phyloP scores from a whole-genome alignment of 768 basidiomycete species.

The Podaxis rugospora region DNA sequence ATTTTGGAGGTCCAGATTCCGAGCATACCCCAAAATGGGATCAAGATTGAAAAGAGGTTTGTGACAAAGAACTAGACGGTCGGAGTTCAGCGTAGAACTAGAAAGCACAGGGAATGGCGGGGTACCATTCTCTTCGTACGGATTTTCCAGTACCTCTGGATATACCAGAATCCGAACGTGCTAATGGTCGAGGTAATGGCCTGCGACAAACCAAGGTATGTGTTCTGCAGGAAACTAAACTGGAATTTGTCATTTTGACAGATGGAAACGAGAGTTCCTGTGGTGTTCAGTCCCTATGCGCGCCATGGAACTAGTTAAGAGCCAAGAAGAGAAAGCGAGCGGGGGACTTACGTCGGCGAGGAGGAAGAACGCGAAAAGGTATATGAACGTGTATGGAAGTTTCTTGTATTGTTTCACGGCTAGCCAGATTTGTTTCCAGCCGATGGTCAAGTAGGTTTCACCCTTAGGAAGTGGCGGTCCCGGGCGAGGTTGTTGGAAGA shows the following conservation, averaged over 20 bases:
- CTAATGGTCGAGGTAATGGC: conserved; percentile 71
- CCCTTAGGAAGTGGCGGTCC: conserved; percentile 77
- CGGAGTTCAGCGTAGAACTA: background rate
- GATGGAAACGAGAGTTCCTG: conserved; percentile 68
- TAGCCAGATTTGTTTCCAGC: conserved; percentile 88
- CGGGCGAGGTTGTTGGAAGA: conserved; percentile 81
- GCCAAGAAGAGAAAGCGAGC: background rate
- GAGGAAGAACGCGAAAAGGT: conserved; percentile 74
- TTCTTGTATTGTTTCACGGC: conserved; percentile 72
- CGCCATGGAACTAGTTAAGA: background rate
- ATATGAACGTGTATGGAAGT: conserved; percentile 79
- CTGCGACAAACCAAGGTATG: conserved; percentile 73
- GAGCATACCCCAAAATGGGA: conserved; percentile 84
- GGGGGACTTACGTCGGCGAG: conserved; percentile 58
- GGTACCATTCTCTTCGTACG: conserved; percentile 75
- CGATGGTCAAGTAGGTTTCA: conserved; percentile 73
- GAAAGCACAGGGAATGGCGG: too few relatives aligned
- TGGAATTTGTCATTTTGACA: conserved; percentile 78
- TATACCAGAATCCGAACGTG: conserved; percentile 79
- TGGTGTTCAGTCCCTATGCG: conserved; percentile 72
- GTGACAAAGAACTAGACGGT: conserved; percentile 62
- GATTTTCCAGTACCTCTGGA: conserved; percentile 76
- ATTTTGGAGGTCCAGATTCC: conserved; percentile 77
- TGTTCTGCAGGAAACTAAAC: conserved; percentile 80
- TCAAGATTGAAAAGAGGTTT: conserved; percentile 70